Percentiles rank a stretch among this genome's conserved stretches.
Conservation (phyloP, 768 basidiomycete species). For the Leucocoprinus sp. region DNA sequence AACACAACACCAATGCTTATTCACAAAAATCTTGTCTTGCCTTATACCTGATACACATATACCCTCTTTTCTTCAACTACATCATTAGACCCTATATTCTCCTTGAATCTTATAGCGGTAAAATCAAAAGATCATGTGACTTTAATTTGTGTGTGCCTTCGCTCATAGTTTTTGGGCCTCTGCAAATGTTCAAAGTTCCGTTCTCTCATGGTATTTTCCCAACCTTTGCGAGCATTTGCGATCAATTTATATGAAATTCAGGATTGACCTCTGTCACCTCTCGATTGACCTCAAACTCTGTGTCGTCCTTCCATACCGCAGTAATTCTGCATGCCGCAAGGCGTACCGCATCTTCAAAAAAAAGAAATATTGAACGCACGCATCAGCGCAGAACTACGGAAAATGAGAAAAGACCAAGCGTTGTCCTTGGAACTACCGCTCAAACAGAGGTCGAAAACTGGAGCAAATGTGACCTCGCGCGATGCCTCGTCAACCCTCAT, state of each 20-base stretch:
- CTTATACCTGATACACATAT: too few species aligned
- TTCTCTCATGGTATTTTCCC: too few species aligned
- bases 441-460: constrained; percentile 57
- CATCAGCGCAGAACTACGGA: constrained; percentile 32
- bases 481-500: constrained; percentile 49
- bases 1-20: too few species aligned
- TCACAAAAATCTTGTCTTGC: too few species aligned
- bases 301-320: constrained; percentile 23
- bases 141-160: too few species aligned
- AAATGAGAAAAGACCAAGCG: constrained; percentile 43
- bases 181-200: too few species aligned
- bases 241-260: neutral
- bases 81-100: too few species aligned
- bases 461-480: constrained; percentile 57
- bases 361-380: constrained; percentile 28
- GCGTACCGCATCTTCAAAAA: constrained; percentile 31
- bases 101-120: too few species aligned
- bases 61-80: too few species aligned
- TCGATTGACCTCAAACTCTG: constrained; percentile 24
- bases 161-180: too few species aligned
- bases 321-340: constrained; percentile 25
- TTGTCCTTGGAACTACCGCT: constrained; percentile 66
- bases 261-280: constrained; percentile 22
- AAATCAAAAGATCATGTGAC: too few species aligned
- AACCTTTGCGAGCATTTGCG: too few species aligned